Percentiles rank a stretch among this genome's conserved stretches.
These are phyloP conservation scores for Penicillium crystallinum DNA, from an alignment of 495 filamentous ascomycete genomes.

Conservation along the genomic window DNA sequence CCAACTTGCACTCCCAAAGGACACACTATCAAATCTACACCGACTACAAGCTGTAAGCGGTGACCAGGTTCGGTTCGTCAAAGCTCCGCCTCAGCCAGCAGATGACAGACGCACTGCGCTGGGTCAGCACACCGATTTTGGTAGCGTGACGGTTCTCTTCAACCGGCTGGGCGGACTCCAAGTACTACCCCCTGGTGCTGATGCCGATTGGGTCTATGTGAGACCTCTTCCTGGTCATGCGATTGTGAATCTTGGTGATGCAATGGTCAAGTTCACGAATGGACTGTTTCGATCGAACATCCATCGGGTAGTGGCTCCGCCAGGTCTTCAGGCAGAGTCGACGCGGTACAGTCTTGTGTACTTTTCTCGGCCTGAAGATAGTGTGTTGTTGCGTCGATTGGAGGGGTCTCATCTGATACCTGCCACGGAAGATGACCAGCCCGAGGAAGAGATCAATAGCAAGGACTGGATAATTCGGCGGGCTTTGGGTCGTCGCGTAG, in stretches of 20 bases:
- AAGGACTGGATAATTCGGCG: conserved; percentile 48
- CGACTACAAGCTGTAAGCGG: conserved; percentile 45
- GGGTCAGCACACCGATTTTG: conserved; percentile 51
- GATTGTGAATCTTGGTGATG: conserved; percentile 63
- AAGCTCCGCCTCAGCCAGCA: conserved; percentile 38
- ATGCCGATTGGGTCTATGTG: conserved; percentile 55
- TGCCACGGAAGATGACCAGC: conserved; percentile 28
- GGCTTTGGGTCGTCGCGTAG: conserved; percentile 34
- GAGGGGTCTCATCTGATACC: conserved; percentile 31
- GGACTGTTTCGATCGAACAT: conserved; percentile 57
- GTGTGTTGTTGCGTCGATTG: conserved; percentile 45
- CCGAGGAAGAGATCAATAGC: conserved; percentile 38
- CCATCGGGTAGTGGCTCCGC: conserved; percentile 56
- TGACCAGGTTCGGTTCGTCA: conserved; percentile 56
- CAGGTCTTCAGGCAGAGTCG: conserved; percentile 46
- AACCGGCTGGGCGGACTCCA: conserved; percentile 58
- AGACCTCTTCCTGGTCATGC: conserved; percentile 51
- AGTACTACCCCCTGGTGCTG: conserved; percentile 43
- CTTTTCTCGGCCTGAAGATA: conserved; percentile 56
- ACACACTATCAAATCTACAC: conserved; percentile 46
- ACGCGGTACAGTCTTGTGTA: conserved; percentile 58
- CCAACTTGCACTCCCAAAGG: conserved; percentile 44
- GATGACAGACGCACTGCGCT: conserved; percentile 38
- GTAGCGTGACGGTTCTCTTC: conserved; percentile 54
- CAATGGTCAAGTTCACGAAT: conserved; percentile 58